phyloP scores from a whole-genome alignment of 225 moss, liverwort and hornwort genomes.

The Anthoceros angustus region DNA sequence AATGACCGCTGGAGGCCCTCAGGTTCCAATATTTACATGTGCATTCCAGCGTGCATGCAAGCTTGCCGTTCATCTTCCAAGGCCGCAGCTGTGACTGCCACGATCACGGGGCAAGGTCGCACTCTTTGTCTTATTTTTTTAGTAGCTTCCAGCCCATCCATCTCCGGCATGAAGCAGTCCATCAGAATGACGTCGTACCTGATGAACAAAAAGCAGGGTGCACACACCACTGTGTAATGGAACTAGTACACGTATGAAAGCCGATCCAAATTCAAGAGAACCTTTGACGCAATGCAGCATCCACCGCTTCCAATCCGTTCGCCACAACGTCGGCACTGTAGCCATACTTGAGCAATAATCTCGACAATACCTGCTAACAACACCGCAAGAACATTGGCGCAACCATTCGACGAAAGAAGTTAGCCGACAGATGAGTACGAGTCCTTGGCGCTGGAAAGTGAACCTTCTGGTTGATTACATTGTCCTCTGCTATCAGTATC shows the following conservation, averaged over 20 bases:
- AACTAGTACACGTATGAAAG: neutral
- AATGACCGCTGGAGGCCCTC: neutral
- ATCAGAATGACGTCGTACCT: conserved; percentile 23
- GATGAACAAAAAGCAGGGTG: neutral
- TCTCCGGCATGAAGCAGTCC: conserved; percentile 29
- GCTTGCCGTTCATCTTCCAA: conserved; percentile 20
- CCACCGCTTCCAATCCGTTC: conserved; percentile 21
- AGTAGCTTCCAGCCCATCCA: conserved; percentile 26
- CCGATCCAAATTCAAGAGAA: neutral
- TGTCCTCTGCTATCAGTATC: conserved; percentile 21
- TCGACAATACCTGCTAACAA: conserved; percentile 15
- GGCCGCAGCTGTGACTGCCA: conserved; percentile 25
- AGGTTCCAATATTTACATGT: conserved; percentile 11
- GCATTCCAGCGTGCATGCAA: conserved; percentile 20
- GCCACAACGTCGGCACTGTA: conserved; percentile 20
- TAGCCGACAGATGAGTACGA: neutral
- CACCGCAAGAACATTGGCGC: no score
- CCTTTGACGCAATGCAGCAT: conserved; percentile 16
- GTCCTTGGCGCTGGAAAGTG: neutral
- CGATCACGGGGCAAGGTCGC: conserved; percentile 21
- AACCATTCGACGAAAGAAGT: neutral
- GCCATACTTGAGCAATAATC: conserved; percentile 16
- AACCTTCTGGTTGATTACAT: conserved; percentile 22
- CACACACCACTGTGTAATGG: neutral
- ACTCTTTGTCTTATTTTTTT: conserved; percentile 14